Evolutionary conservation across 768 basidiomycete genomes (phyloP), one percentile per base, ranked within the genome.

Genomic region (Porphyrellus cyaneotinctus): DNA sequence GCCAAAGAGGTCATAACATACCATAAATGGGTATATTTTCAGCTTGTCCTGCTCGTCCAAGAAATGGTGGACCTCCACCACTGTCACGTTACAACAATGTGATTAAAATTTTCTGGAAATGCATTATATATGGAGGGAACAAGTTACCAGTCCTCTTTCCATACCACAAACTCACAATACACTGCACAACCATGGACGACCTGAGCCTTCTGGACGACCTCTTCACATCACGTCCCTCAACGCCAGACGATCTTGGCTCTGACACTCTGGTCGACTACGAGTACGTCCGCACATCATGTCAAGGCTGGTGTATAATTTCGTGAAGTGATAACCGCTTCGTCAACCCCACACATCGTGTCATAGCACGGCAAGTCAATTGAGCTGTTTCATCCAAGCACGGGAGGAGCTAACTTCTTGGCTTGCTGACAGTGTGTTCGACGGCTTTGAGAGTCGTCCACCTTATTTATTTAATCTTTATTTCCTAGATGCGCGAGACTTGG

Each of bases 401-500:
- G 18, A 14, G 1, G 18, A 9, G 9, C 57, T 62, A 9, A 62
- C 41, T 17, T n/a, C 3, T 18, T 7, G 5, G 30, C 9, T 39
- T 20, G 31, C 20, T 13, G 23, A 43, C 22, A 59, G 52, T 23
- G 20, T 28, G 14, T 42, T 62, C n/a, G 14, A 52, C 32, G 44
- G 20, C 52, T 47, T 44, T 38, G 59, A 60, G 13, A 51, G 43
- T 32, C 31, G 52, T 26, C 13, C 33, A 22, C 18, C 24, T n/a
- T 18, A 44, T 23, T 48, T 47, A 42, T 23, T 31, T 61, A 45
- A 47, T n/a, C n/a, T 49, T 49, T 47, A 43, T 54, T 46, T 51
- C 24, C 28, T 37, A n/a, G 20, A 43, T 50, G 18, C 11, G 17
- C 23, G 18, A 31, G 20, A 54, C 41, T 33, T 18, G 42, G 42